Evolutionary conservation across 2,329 filamentous ascomycete genomes (phyloP), one percentile per base, ranked within the genome.

Genomic region (Ophiostoma ulmi): DNA sequence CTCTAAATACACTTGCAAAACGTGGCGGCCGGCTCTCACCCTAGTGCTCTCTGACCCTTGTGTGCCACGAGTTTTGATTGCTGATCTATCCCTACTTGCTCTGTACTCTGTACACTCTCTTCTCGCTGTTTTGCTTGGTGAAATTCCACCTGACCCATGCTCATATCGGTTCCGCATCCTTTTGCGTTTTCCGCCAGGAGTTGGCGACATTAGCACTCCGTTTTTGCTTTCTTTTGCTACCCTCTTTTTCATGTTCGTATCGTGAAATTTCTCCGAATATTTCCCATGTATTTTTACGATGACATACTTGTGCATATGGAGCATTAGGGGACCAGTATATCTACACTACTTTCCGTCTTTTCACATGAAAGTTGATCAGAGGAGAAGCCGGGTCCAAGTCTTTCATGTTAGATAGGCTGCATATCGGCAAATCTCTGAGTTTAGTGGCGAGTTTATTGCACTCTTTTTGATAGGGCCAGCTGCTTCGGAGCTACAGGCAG

Each of bases 31-130:
- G 39, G 31, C 41, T 67, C 26, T 48, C 55, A 5, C 26, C 55
- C 68, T 55, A 58, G n/a, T 44, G 48, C 7, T 58, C 36, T 7
- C 17, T 14, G 31, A 64, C 61, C 61, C 61, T 31, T 64, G 61
- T 38, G 61, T 64, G 61, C 61, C 61, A 64, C 61, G 61, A 58
- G 31, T 68, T 22, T 48, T 68, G 41, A n/a, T 20, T 68, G 36
- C 68, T 69, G 35, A 14, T 69, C 35, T 69, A 63, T 39, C 14
- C 38, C 61, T 7, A 6, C 14, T 63, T 61, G 13, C 5, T 44
- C 11, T 38, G 10, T 63, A 31, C 3, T 7, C n/a, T 20, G 38
- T 58, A 31, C 52, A 26, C 8, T 58, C 26, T 26, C 52, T 41
- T 13, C 66, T 17, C 31, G 26, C 13, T 35, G 10, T 13, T 20